Conservation (phyloP, 2,329 filamentous ascomycete species). For the Fragosphaeria purpurea region DNA sequence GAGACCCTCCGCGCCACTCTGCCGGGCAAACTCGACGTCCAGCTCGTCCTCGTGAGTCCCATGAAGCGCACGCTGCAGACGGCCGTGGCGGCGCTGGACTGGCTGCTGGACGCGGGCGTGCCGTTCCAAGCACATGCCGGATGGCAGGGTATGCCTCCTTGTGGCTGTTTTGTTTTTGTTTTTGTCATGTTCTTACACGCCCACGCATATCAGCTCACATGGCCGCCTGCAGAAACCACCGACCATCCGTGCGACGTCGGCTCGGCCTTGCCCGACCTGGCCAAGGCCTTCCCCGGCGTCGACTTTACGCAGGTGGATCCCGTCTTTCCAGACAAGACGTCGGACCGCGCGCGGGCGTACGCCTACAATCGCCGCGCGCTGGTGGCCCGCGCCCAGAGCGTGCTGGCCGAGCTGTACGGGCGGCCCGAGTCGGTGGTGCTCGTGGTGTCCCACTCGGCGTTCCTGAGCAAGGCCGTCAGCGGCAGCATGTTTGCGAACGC, state of each 20-base stretch:
- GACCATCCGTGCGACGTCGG: slow-evolving; percentile 53
- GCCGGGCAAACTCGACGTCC: slow-evolving; percentile 32
- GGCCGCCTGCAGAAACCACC: slow-evolving; percentile 38
- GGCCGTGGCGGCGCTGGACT: slow-evolving; percentile 45
- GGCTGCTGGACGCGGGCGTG: slow-evolving; percentile 44
- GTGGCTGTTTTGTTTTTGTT: no score
- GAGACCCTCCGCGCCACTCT: slow-evolving; percentile 32
- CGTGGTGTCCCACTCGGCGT: slow-evolving; percentile 56
- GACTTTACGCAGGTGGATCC: slow-evolving; percentile 49
- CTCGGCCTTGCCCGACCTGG: slow-evolving; percentile 32
- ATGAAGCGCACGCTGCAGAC: slow-evolving; percentile 59
- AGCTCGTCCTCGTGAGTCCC: slow-evolving; percentile 51
- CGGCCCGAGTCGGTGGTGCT: slow-evolving; percentile 52
- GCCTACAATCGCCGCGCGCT: slow-evolving; percentile 43
- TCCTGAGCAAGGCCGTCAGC: slow-evolving; percentile 47
- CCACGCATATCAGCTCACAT: slow-evolving; percentile 10
- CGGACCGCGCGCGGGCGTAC: slow-evolving; percentile 34
- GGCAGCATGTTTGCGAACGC: slow-evolving; percentile 49
- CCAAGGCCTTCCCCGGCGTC: slow-evolving; percentile 41
- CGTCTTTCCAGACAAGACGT: slow-evolving; percentile 53
- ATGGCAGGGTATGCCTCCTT: slow-evolving; percentile 46
- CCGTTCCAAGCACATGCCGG: slow-evolving; percentile 46
- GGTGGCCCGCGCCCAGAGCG: slow-evolving; percentile 41
- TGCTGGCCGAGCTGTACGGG: slow-evolving; percentile 37
- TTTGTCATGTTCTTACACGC: no score